Evolutionary conservation across 2,329 filamentous ascomycete species (phyloP).

Genomic region (Aspergillus spinulosporus): DNA sequence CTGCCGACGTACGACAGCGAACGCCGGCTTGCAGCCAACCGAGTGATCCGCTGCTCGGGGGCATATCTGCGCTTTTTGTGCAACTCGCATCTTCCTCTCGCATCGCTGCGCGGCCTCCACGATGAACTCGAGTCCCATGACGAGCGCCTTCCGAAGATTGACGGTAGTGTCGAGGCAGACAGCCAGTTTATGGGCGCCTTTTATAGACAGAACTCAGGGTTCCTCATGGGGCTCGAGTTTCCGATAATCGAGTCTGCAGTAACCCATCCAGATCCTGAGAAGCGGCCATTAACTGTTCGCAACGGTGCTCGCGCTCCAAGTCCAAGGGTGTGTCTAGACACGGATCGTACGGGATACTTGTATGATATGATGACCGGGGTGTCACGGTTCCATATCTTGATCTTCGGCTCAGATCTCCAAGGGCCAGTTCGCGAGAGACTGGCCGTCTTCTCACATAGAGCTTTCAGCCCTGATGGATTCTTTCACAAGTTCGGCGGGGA

Average conservation of each 20-base stretch:
- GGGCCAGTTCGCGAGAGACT: background rate
- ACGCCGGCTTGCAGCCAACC: background rate
- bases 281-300: background rate
- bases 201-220: background rate
- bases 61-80: conserved; percentile 1
- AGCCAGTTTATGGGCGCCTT: background rate
- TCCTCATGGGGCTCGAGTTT: background rate
- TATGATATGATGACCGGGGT: background rate
- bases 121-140: background rate
- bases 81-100: background rate
- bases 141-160: background rate
- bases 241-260: background rate
- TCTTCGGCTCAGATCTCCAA: background rate
- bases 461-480: background rate
- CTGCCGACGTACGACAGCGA: background rate
- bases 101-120: background rate
- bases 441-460: background rate
- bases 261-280: background rate
- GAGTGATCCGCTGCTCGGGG: background rate
- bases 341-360: background rate
- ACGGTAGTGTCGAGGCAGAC: background rate
- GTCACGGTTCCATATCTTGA: background rate
- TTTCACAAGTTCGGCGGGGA: background rate
- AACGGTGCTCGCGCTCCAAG: background rate
- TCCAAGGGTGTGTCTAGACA: background rate